These are phyloP conservation scores for Paraphaeosphaeria sporulosa DNA, from an alignment of 2,329 filamentous ascomycete species.

Conservation along the genomic window DNA sequence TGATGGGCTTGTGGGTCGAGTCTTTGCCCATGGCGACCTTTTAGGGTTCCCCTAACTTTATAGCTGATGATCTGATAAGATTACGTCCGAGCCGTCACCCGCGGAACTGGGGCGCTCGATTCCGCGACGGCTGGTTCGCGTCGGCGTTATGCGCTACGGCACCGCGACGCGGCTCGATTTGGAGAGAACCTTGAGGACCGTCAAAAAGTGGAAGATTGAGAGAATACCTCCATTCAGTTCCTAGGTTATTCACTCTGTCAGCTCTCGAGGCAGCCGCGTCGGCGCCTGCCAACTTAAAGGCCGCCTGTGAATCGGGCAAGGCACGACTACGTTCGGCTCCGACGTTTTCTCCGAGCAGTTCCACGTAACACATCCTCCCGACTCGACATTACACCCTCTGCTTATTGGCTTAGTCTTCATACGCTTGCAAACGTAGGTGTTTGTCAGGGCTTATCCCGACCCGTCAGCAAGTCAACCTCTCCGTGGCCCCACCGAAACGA, in stretches of 20 bases:
- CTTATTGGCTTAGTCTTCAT: background rate
- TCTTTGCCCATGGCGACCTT: slow-evolving; percentile 29
- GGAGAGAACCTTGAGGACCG: background rate
- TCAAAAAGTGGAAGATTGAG: background rate
- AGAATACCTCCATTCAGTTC: background rate
- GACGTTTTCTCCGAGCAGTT: slow-evolving; percentile 13
- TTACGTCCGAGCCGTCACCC: slow-evolving; percentile 27
- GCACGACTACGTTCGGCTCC: slow-evolving; percentile 9
- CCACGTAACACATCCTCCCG: background rate
- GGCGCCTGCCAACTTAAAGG: background rate
- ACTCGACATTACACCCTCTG: background rate
- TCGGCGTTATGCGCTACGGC: background rate
- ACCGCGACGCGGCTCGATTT: background rate
- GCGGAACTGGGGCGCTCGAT: slow-evolving; percentile 38
- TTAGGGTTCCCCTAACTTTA: slow-evolving; percentile 22
- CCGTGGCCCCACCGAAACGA: background rate
- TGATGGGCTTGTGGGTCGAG: slow-evolving; percentile 32
- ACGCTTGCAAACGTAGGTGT: background rate
- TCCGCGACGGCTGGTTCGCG: slow-evolving; percentile 16
- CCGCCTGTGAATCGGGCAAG: background rate
- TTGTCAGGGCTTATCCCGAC: background rate
- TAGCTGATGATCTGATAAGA: slow-evolving; percentile 44
- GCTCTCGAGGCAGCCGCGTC: background rate
- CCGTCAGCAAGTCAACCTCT: background rate
- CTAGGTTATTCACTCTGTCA: too few species aligned